phyloP scores from a whole-genome alignment of 192 early-diverging fungal species.

The Gigaspora rosea region DNA sequence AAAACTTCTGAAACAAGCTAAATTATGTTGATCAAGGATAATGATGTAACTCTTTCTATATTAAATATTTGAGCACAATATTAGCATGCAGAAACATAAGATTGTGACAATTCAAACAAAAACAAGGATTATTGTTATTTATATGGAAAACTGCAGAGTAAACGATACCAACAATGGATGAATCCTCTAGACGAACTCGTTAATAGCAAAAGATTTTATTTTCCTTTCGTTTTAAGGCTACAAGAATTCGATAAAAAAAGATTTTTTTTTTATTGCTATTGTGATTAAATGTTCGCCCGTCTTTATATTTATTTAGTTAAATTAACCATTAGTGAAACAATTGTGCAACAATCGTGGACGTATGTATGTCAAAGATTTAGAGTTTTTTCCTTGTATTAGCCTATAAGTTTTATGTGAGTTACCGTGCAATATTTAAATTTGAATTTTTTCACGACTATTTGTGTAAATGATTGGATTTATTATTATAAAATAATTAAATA shows the following conservation, averaged over 20 bases:
- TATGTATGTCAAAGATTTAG: neutral
- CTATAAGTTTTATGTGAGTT: no score
- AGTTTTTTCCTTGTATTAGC: neutral
- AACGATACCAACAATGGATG: constrained; percentile 1
- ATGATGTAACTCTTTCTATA: neutral
- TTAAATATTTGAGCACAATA: neutral
- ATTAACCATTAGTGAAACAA: neutral
- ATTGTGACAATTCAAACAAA: constrained; percentile 1
- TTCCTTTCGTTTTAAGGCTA: neutral
- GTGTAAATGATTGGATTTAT: no score
- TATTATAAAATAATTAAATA: no score
- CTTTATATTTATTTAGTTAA: constrained; percentile 17
- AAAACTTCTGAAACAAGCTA: no score
- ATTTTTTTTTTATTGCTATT: neutral
- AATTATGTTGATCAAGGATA: no score
- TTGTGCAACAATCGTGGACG: constrained; percentile 1
- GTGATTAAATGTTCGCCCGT: neutral
- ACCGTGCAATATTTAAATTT: no score
- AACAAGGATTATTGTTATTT: constrained; percentile 1
- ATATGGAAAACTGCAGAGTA: neutral
- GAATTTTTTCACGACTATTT: no score
- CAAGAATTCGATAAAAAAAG: neutral
- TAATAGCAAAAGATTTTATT: no score
- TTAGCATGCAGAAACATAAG: constrained; percentile 4
- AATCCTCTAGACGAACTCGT: neutral